Evolutionary conservation across 1,284 basidiomycete species (phyloP), one percentile per base, ranked within the genome.

Genomic region (Pseudomicrostroma phylloplanum): DNA sequence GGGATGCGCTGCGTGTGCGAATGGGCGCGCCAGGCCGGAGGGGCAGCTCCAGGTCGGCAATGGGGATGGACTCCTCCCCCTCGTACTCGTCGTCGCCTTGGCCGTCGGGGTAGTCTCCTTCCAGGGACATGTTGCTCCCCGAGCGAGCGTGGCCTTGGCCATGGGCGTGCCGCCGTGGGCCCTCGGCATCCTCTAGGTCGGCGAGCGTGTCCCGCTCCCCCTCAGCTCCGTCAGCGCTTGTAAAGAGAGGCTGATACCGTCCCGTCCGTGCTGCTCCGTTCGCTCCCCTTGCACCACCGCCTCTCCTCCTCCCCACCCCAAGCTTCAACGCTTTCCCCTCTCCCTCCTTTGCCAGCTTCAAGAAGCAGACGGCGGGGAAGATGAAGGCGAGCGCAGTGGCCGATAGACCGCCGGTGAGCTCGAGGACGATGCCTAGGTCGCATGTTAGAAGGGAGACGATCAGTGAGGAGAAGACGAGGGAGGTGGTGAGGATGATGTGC

Each of bases 361-460:
- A 67, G 58, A 75, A 79, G 66, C 77, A 79, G 17, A 75, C 59
- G 41, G 70, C 69, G 0, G 77, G 80, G 64, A 83, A 83, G 71
- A 97, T 92, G 82, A 89, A 98, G 0, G 94, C 94, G 19, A 98
- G 85, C 0, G 92, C 88, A 0, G 92, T 96, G 0, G 94, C 94
- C 26, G 90, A 92, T 19, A 93, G 86, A 1, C 94, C 94, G 13
- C 96, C 96, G 0, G 93, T 96, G 57, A 99, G 89, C 81, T 98
- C 96, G 43, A 99, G 87, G 81, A 96, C 96, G 43, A 97, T 89
- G 41, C 96, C 96, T 13, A 99, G 85, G 80, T 99, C 94, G 80
- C 93, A 97, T 0, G 94, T 97, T 55, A 92, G 83, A 56, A 98
- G 84, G 9, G 92, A 87, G 60, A 98, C 91, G 91, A 79, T 55